Evolutionary conservation across 106 monocot species (phyloP).

Genomic region (Xerophyta viscosa): DNA sequence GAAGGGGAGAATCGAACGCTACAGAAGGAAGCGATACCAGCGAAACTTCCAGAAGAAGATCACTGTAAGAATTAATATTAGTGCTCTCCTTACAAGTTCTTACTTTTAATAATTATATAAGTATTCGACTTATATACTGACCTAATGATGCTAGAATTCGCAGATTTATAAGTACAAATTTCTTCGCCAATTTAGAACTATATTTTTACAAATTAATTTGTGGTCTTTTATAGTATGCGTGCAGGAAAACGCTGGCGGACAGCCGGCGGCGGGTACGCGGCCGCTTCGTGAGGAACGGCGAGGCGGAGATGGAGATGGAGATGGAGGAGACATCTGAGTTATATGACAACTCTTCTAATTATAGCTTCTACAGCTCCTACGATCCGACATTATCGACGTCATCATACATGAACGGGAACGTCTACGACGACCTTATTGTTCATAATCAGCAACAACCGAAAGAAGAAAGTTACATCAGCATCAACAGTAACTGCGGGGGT

Average conservation of each 20-base stretch:
- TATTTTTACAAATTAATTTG: not conserved
- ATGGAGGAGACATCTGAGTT: not conserved
- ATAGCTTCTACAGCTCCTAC: not conserved
- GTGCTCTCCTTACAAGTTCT: too few relatives aligned
- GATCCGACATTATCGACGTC: too few relatives aligned
- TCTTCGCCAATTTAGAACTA: too few relatives aligned
- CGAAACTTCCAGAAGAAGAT: slow-evolving; percentile 30
- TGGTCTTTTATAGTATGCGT: slow-evolving; percentile 18
- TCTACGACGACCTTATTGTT: not conserved
- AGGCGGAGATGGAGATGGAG: slow-evolving; percentile 13
- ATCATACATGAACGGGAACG: not conserved
- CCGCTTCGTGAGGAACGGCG: slow-evolving; percentile 34
- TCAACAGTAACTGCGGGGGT: not conserved
- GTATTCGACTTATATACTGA: too few relatives aligned
- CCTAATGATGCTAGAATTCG: too few relatives aligned
- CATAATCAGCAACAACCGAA: not conserved
- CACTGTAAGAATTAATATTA: too few relatives aligned
- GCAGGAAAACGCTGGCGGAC: slow-evolving; percentile 43
- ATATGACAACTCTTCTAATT: not conserved
- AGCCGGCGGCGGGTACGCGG: slow-evolving; percentile 30
- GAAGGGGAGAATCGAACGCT: slow-evolving; percentile 20
- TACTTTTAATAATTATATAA: too few relatives aligned
- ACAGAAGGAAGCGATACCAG: slow-evolving; percentile 15
- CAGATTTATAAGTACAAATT: too few relatives aligned
- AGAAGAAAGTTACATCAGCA: not conserved